Evolutionary conservation across 2,329 filamentous ascomycete species (phyloP), one percentile per base, ranked within the genome.

Genomic region (Xylaria sp.): DNA sequence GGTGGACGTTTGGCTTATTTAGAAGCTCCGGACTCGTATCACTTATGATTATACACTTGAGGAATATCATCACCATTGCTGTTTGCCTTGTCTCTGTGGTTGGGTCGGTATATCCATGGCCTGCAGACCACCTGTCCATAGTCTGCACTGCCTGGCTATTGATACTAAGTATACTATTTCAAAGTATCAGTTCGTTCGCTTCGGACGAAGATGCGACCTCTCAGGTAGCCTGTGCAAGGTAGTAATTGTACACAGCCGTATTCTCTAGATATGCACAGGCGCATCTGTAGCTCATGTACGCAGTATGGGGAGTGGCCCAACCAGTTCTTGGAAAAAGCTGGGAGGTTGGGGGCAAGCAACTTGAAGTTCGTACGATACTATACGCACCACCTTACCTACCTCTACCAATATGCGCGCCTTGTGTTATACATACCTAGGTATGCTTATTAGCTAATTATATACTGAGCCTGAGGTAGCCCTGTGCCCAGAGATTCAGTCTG

Each of bases 161-260:
- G 28, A 28, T 28, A 28, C 28, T 28, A 28, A 28, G n/a, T 39
- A 37, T 56, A 39, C 51, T 13, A 18, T 52, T 37, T 15, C 9
- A 37, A 37, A 41, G 18, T 34, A 48, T 57, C 12, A 39, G 48
- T 23, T 23, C 46, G 44, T 37, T 39, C 18, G 12, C 28, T 63
- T 37, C 46, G 13, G 28, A 52, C 25, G 41, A 61, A 25, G 28
- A 69, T 65, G 57, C 41, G 51, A 61, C 62, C 56, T 52, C 23
- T 65, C 20, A 58, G 62, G 63, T 58, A 66, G 39, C 57, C 54
- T 55, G 18, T 69, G 44, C 15, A 57, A 61, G 23, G 51, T 65
- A 46, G 25, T 39, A 51, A 13, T 25, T 18, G 15, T 51, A 51
- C 46, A 32, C 37, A 32, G 32, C 52, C 20, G 28, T 52, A 32